These are phyloP conservation scores for Colletotrichum plurivorum DNA, from an alignment of 2,329 filamentous ascomycete genomes.

Conservation along the genomic window DNA sequence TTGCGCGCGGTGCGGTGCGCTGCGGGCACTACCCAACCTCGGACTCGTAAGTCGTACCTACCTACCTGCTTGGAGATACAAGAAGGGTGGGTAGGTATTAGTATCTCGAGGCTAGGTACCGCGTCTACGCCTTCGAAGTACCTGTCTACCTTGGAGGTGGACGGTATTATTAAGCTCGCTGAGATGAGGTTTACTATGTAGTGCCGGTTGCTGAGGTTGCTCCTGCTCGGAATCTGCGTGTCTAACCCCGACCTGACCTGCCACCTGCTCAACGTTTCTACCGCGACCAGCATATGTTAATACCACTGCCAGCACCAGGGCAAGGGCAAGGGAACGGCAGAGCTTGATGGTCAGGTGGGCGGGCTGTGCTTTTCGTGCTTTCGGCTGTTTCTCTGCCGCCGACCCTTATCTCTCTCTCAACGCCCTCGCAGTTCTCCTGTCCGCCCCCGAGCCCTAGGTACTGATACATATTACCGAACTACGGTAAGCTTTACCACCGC, in stretches of 20 bases:
- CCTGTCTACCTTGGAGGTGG: too few relatives aligned
- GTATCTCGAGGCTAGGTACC: not conserved
- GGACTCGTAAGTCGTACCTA: not conserved
- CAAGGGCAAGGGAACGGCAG: not conserved
- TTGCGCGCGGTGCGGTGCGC: slow-evolving; percentile 31
- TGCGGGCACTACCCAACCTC: slow-evolving; percentile 2
- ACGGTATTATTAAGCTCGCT: not conserved
- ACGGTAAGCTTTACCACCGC: slow-evolving; percentile 33
- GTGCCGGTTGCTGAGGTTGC: not conserved
- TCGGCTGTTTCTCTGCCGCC: slow-evolving; percentile 33
- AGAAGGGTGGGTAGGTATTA: not conserved
- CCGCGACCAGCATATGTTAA: too few relatives aligned
- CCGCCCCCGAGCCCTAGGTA: slow-evolving; percentile 11
- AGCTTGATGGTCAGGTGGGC: not conserved
- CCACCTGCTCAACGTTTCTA: too few relatives aligned
- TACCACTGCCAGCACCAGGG: slow-evolving; percentile 1
- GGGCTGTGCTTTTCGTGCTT: slow-evolving; percentile 9
- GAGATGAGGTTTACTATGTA: not conserved
- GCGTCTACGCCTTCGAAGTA: too few relatives aligned
- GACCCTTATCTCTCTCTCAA: slow-evolving; percentile 12
- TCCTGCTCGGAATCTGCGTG: slow-evolving; percentile 31
- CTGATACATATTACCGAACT: too few relatives aligned
- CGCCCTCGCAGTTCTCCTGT: slow-evolving; percentile 4
- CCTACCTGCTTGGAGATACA: not conserved
- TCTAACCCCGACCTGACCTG: slow-evolving; percentile 5